phyloP scores from a whole-genome alignment of 2,329 filamentous ascomycete genomes.

The Tolypocladium ovalisporum region DNA sequence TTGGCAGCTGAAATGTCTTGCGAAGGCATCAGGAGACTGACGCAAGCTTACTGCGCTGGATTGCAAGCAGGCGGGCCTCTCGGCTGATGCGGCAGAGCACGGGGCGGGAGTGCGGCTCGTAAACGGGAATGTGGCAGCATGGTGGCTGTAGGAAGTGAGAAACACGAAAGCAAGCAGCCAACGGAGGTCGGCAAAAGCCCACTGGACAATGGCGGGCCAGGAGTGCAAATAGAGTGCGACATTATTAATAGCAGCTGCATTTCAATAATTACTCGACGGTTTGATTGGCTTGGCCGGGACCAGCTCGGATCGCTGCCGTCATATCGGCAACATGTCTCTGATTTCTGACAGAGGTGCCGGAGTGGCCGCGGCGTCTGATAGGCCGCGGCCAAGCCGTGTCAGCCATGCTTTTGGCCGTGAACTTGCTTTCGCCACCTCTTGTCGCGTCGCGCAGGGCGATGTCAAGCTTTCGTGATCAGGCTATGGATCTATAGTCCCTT shows the following conservation, averaged over 20 bases:
- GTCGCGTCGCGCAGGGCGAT: background rate
- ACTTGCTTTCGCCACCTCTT: background rate
- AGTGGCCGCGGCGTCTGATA: background rate
- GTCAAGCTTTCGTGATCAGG: background rate
- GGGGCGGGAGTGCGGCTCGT: background rate
- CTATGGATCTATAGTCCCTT: background rate
- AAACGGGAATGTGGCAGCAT: background rate
- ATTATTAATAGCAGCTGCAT: background rate
- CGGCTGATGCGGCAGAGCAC: background rate
- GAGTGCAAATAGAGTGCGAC: background rate
- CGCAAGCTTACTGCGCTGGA: background rate
- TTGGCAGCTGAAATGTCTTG: conserved; percentile 3
- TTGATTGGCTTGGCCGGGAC: background rate
- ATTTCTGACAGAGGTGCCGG: background rate
- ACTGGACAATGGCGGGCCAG: background rate
- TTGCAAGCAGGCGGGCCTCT: background rate
- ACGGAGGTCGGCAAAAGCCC: background rate
- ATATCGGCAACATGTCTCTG: background rate
- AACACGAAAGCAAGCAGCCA: background rate
- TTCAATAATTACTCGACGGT: background rate
- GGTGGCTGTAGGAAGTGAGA: no score
- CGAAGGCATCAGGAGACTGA: background rate
- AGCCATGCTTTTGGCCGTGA: background rate
- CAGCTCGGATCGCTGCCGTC: background rate
- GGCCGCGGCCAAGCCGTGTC: background rate